phyloP scores from a whole-genome alignment of 106 monocot species.

The Narthecium ossifragum region DNA sequence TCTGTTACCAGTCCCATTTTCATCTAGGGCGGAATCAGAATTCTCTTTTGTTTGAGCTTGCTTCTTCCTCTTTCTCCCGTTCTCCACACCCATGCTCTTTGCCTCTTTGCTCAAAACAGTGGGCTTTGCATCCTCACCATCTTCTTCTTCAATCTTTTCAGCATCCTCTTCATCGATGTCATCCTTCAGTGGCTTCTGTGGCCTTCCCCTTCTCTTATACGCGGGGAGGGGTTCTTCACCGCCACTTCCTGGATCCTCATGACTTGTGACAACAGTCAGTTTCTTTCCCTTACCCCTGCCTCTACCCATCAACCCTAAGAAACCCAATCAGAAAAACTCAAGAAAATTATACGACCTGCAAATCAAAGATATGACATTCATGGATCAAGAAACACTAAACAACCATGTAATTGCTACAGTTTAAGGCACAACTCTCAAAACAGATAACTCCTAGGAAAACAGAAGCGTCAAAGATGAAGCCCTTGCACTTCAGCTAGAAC shows the following conservation, averaged over 20 bases:
- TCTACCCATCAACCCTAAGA: conserved; percentile 46
- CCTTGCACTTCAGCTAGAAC: neutral
- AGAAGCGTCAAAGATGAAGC: neutral
- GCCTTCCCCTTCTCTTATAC: conserved; percentile 53
- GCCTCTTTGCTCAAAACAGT: conserved; percentile 12
- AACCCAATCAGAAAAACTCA: conserved; percentile 2
- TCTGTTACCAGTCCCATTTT: conserved; percentile 14
- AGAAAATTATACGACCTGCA: conserved; percentile 13
- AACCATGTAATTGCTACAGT: too few species aligned
- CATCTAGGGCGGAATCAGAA: conserved; percentile 25
- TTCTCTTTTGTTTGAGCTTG: conserved; percentile 21
- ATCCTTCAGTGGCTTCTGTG: conserved; percentile 47
- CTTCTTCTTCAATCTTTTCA: conserved; percentile 24
- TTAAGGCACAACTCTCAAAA: too few species aligned
- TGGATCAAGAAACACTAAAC: neutral
- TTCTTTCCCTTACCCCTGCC: conserved; percentile 75
- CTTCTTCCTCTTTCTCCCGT: conserved; percentile 31
- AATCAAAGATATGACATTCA: neutral
- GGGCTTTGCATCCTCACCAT: conserved; percentile 16
- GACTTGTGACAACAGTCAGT: conserved; percentile 21
- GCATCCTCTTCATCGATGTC: conserved; percentile 35
- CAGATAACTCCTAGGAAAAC: too few species aligned
- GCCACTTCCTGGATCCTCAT: conserved; percentile 38
- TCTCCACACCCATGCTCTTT: conserved; percentile 12
- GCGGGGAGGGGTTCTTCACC: conserved; percentile 37